phyloP scores from a whole-genome alignment of 2,329 filamentous ascomycete species.

The Elsinoe australis region DNA sequence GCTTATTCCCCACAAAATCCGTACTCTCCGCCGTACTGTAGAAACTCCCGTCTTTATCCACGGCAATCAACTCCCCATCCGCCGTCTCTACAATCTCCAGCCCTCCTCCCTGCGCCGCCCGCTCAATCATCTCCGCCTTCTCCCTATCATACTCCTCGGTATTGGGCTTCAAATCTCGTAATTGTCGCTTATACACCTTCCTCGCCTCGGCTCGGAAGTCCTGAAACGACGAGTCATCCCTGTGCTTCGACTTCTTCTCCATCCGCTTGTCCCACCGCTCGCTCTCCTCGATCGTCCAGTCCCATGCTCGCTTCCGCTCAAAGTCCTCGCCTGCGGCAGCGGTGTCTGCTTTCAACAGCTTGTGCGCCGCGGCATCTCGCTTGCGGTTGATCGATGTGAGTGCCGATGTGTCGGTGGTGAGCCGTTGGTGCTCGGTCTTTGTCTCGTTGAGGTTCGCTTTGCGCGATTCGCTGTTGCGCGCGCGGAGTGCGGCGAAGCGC shows the following conservation, averaged over 20 bases:
- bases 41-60: constrained; percentile 84
- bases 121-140: constrained; percentile 76
- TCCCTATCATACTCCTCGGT: constrained; percentile 78
- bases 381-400: constrained; percentile 74
- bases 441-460: constrained; percentile 76
- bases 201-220: constrained; percentile 81
- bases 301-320: constrained; percentile 95
- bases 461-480: constrained; percentile 50
- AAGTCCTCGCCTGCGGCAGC: constrained; percentile 84
- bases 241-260: constrained; percentile 72
- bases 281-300: constrained; percentile 93
- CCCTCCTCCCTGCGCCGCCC: constrained; percentile 73
- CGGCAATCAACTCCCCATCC: constrained; percentile 84
- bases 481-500: constrained; percentile 80
- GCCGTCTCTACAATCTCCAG: constrained; percentile 94
- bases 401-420: constrained; percentile 67
- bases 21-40: constrained; percentile 82
- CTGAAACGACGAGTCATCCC: constrained; percentile 81
- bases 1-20: constrained; percentile 74
- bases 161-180: constrained; percentile 68
- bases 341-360: constrained; percentile 84
- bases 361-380: constrained; percentile 81
- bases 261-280: constrained; percentile 89
- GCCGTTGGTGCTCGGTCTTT: constrained; percentile 70
- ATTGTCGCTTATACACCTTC: constrained; percentile 89